A percentile compares a stretch with the other conserved stretches of the same genome.
phyloP scores from a whole-genome alignment of 2,329 filamentous ascomycete genomes.

The Truncatella angustata region DNA sequence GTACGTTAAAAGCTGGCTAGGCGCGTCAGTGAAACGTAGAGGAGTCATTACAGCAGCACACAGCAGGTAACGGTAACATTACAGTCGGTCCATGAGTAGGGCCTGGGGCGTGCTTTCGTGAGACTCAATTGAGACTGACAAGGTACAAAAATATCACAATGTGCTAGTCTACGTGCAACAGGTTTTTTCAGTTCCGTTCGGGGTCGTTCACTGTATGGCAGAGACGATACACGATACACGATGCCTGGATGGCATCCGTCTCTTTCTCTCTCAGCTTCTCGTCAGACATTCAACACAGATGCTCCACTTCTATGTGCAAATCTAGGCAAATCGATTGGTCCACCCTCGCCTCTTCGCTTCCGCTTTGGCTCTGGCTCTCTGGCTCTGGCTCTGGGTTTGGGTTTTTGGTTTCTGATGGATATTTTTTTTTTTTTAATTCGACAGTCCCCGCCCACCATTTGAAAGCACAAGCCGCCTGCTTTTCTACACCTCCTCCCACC shows the following conservation, averaged over 20 bases:
- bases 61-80: too few relatives aligned
- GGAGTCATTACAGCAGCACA: too few relatives aligned
- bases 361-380: background rate
- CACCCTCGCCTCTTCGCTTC: background rate
- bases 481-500: conserved; percentile 8
- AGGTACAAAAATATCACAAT: too few relatives aligned
- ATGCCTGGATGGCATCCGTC: background rate
- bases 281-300: background rate
- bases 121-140: too few relatives aligned
- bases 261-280: background rate
- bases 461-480: background rate
- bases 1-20: too few relatives aligned
- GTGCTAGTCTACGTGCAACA: too few relatives aligned
- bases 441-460: background rate
- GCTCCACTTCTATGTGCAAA: conserved; percentile 8
- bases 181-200: too few relatives aligned
- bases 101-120: too few relatives aligned
- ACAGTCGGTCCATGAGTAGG: too few relatives aligned
- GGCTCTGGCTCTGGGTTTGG: too few relatives aligned
- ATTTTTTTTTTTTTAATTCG: conserved; percentile 2
- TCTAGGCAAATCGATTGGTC: conserved; percentile 8
- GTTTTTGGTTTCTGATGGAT: conserved; percentile 17
- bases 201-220: too few relatives aligned
- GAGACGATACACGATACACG: background rate
- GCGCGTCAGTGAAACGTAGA: too few relatives aligned